These are phyloP conservation scores for Venturia carpophila DNA, from an alignment of 2,329 filamentous ascomycete species.

Conservation along the genomic window DNA sequence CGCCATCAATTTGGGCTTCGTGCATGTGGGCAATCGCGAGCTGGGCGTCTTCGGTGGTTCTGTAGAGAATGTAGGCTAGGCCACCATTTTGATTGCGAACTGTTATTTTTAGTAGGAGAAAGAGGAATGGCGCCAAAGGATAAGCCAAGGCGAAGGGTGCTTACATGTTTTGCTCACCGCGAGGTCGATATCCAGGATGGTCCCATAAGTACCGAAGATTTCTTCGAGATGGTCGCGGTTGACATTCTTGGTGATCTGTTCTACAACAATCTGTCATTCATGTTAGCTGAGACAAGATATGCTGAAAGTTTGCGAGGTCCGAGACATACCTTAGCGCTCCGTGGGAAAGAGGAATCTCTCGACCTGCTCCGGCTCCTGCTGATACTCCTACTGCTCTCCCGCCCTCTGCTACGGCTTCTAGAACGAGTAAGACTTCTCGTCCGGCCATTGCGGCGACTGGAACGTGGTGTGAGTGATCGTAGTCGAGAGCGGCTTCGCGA, in stretches of 20 bases:
- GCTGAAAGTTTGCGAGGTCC: neutral
- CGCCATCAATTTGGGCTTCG: conserved; percentile 86
- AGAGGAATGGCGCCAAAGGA: neutral
- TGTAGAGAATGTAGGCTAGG: conserved; percentile 85
- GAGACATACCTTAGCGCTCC: conserved; percentile 18
- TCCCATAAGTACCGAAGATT: conserved; percentile 84
- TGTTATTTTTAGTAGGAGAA: conserved; percentile 31
- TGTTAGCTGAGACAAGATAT: neutral
- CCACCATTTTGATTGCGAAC: conserved; percentile 77
- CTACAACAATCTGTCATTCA: conserved; percentile 70
- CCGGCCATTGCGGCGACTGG: neutral
- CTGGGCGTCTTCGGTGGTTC: conserved; percentile 70
- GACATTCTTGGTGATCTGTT: conserved; percentile 92
- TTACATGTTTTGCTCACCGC: conserved; percentile 81
- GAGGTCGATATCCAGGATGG: conserved; percentile 78
- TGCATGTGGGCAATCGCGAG: conserved; percentile 94
- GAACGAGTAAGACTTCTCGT: neutral
- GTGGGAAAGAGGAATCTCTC: conserved; percentile 10
- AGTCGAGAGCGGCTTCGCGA: conserved; percentile 14
- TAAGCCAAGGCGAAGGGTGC: conserved; percentile 26
- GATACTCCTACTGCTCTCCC: conserved; percentile 13
- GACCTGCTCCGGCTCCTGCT: conserved; percentile 13
- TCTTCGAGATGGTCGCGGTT: conserved; percentile 81
- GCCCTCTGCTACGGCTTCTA: conserved; percentile 16
- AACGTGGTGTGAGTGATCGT: conserved; percentile 12